phyloP scores from a whole-genome alignment of 768 basidiomycete species.

The Mycena indigotica region DNA sequence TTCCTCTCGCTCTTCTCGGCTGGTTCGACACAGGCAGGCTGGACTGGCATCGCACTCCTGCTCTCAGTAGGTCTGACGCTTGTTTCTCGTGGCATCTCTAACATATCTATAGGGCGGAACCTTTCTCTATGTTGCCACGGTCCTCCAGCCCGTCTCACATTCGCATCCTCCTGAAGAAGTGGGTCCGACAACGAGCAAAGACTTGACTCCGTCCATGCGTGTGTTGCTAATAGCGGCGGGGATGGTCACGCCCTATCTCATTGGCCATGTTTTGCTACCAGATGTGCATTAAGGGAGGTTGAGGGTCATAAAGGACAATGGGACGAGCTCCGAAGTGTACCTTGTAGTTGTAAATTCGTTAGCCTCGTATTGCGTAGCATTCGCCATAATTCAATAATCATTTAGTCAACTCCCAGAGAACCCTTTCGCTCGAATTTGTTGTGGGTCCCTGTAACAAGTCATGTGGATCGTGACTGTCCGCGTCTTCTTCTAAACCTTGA shows the following conservation, averaged over 20 bases:
- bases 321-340: too few species aligned
- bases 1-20: slow-evolving; percentile 59
- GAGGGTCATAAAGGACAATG: too few species aligned
- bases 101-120: slow-evolving; percentile 71
- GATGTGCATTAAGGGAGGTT: slow-evolving; percentile 19
- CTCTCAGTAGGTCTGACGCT: slow-evolving; percentile 69
- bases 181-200: slow-evolving; percentile 38
- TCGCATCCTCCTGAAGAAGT: slow-evolving; percentile 29
- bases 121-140: slow-evolving; percentile 92
- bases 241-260: slow-evolving; percentile 68
- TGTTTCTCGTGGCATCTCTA: slow-evolving; percentile 4
- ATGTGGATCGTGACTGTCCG: too few species aligned
- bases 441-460: too few species aligned
- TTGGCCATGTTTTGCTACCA: slow-evolving; percentile 51
- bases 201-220: slow-evolving; percentile 48
- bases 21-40: slow-evolving; percentile 44
- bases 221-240: slow-evolving; percentile 61
- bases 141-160: slow-evolving; percentile 75
- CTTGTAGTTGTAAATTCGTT: too few species aligned
- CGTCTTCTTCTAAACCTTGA: too few species aligned
- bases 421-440: too few species aligned
- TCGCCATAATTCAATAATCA: too few species aligned
- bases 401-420: too few species aligned
- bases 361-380: too few species aligned
- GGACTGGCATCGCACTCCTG: slow-evolving; percentile 78